Evolutionary conservation across 768 basidiomycete species (phyloP), one percentile per base, ranked within the genome.

Genomic region (Coprinopsis sp.): DNA sequence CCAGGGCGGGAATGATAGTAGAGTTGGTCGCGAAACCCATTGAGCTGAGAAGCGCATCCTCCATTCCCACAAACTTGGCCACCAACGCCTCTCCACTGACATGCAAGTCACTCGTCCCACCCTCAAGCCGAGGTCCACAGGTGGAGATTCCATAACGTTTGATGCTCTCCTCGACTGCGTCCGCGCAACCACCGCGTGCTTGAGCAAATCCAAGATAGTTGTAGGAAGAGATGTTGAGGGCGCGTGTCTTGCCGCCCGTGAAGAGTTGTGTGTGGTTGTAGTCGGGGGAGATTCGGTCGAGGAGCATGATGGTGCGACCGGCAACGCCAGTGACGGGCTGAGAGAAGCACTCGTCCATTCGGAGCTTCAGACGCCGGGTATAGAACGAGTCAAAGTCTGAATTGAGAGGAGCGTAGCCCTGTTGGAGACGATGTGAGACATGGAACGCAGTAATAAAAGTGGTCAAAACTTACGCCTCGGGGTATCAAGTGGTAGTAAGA

Each of bases 341-440:
- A 1, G 84, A 81, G 69, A 97, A 98, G 60, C 92, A 95, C 61
- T 97, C 93, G 58, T 96, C 93, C 69, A 98, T 84, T 45, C 95
- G 91, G 10, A 77, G 74, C 64, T 98, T 98, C 54, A 98, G 79
- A 3, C 94, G 86, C 41, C 95, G 91, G 50, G 94, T 95, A 74
- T 98, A 98, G 72, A 98, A 99, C 5, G 96, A 98, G 65, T 98
- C 95, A 55, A 98, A 98, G 64, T 98, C 96, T 7, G 93, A 96
- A 68, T 92, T 95, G 50, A 98, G 76, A 4, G 96, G 89, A 2
- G 94, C 95, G 59, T 96, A 94, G 47, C 95, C 96, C 92, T 97
- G 64, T 16, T 16, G 16, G 24, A 27, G 38, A 18, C 18, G 37
- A 49, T 47, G 41, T 33, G 36, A 37, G 37, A 23, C 42, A 29